Evolutionary conservation across 1,284 basidiomycete species (phyloP), one percentile per base, ranked within the genome.

Genomic region (Moesziomyces sp.): DNA sequence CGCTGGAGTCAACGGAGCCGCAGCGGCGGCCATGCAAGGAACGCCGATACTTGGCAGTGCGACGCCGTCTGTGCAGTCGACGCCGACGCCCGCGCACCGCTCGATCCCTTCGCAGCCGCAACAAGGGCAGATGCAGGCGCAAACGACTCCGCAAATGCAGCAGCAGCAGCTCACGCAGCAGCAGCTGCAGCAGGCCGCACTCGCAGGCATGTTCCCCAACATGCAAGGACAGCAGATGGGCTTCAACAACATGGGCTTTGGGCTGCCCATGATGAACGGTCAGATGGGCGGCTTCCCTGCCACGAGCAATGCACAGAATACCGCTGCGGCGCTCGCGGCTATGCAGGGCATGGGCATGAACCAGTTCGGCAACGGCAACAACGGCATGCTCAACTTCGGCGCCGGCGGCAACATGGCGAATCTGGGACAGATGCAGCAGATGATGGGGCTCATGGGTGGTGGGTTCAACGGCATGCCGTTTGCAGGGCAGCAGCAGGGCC

Each of bases 361-460:
- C 6, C 68, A 66, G 51, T 66, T 72, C 28, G 58, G 58, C 8
- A 46, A 33, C 3, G 44, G 1, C 35, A 33, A n/a, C 16, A 52
- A 52, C 9, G 52, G 28, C 21, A 52, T 48, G 60, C 46, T 59
- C 44, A 55, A 52, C 18, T 63, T 64, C 14, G 54, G 50, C 35
- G 58, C 56, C 13, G 52, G 23, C 18, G 42, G 46, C 30, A 52
- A 46, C 26, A 49, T 54, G 38, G 46, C 23, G 45, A 38, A 48
- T 26, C 21, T 55, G 52, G 30, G 42, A n/a, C 59, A 67, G 51
- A 59, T 64, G 65, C 63, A 67, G 53, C 70, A 73, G 55, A 73
- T 73, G 71, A 74, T 74, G 71, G 51, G 54, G 8, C 53, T 74
- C 44, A 68, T 69, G 65, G 35, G 43, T n/a, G 58, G 54, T 11